Conservation (phyloP, 192 early-diverging fungal genomes). For the Obelidium mucronatum region DNA sequence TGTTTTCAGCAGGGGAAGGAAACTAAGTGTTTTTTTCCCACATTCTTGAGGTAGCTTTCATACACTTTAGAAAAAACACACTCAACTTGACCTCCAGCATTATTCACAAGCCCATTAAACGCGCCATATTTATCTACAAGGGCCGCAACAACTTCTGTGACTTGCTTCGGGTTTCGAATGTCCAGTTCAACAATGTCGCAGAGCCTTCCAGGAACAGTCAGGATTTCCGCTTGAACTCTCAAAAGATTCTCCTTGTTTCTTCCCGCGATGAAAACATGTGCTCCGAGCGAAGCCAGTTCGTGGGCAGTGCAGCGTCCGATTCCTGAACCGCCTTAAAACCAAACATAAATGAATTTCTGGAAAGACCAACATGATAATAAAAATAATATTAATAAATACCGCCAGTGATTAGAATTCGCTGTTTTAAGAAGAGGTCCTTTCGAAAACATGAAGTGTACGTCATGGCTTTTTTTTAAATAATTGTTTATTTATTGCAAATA, state of each 20-base stretch:
- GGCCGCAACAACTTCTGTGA: neutral
- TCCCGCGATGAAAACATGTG: slow-evolving; percentile 58
- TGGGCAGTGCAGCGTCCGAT: slow-evolving; percentile 46
- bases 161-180: neutral
- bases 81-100: slow-evolving; percentile 42
- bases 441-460: slow-evolving; percentile 52
- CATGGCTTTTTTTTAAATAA: too few relatives aligned
- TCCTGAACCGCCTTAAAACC: neutral
- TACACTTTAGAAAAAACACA: too few relatives aligned
- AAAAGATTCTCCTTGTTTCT: slow-evolving; percentile 47
- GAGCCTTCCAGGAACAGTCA: neutral
- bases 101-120: slow-evolving; percentile 37
- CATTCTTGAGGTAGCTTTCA: neutral
- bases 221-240: slow-evolving; percentile 2
- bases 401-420: slow-evolving; percentile 59
- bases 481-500: too few relatives aligned
- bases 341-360: neutral
- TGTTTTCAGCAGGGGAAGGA: slow-evolving; percentile 35
- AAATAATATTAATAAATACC: too few relatives aligned
- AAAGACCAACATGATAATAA: too few relatives aligned
- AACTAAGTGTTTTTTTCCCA: neutral
- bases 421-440: slow-evolving; percentile 54
- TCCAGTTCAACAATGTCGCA: slow-evolving; percentile 20
- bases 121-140: slow-evolving; percentile 22
- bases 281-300: slow-evolving; percentile 58